A percentile compares a stretch with the other conserved stretches of the same genome.
phyloP scores from a whole-genome alignment of 2,329 filamentous ascomycete genomes.

The Trichoderma sp. region DNA sequence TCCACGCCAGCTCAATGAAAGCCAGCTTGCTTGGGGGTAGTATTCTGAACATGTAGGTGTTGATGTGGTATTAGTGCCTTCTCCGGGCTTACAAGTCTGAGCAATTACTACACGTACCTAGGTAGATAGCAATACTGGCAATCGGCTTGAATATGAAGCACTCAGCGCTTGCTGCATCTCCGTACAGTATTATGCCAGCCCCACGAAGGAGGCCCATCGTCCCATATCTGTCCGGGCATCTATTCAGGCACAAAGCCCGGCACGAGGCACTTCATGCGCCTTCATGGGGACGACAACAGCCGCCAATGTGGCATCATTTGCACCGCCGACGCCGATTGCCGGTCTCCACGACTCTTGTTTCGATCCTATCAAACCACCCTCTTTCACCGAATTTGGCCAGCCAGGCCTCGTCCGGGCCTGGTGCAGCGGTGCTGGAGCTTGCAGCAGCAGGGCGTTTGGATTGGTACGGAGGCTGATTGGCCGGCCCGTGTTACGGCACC shows the following conservation, averaged over 20 bases:
- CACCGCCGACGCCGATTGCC: constrained; percentile 2
- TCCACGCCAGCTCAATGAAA: background rate
- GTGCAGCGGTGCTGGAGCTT: constrained; percentile 4
- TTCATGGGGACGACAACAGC: background rate
- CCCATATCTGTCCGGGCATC: background rate
- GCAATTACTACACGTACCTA: background rate
- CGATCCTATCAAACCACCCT: constrained; percentile 13
- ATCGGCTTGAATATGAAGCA: background rate
- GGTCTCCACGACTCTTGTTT: background rate
- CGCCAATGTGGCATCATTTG: constrained; percentile 11
- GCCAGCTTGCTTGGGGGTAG: background rate
- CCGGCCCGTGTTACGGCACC: constrained; percentile 15
- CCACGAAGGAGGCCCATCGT: background rate
- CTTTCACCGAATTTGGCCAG: constrained; percentile 15
- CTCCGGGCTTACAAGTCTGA: background rate
- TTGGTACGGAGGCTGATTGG: constrained; percentile 22
- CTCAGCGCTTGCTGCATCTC: background rate
- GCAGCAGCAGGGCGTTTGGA: constrained; percentile 13
- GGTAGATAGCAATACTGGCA: background rate
- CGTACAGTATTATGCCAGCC: background rate
- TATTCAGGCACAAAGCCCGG: constrained; percentile 9
- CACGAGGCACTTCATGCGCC: background rate
- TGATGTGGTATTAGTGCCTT: background rate
- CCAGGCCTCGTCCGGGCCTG: background rate
- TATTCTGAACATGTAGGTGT: background rate